Base-by-base conservation (phyloP, 2,329 filamentous ascomycete genomes). In the Colletotrichum australisinense region DNA sequence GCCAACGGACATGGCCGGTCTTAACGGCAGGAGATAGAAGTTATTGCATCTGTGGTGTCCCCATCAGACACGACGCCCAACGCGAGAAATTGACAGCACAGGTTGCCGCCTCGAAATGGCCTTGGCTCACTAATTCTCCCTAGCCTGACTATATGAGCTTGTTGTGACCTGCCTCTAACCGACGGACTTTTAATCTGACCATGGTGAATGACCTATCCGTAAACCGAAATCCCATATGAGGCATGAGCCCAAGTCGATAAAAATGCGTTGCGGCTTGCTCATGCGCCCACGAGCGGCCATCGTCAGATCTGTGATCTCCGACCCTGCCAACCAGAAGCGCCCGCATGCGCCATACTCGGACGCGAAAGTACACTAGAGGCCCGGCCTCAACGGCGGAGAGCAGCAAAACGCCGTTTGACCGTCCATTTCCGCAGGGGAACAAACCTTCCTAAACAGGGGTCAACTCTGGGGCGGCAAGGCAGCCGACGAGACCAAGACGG, bases 401-500 rank as follows among this genome's bases (percentile, higher is more conserved):
- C 66, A 55, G 24, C n/a, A 56, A 32, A 30, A 63, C 52, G 16
- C 66, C 65, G 24, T 30, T 63, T 72, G 65, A 53, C 69, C 53
- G 65, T 63, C 65, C 42, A 69, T 64, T 63, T 24, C 32, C 28
- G 57, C 69, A 67, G 57, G 46, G 49, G 49, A 56, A 30, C 30
- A 55, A 49, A 55, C 12, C 16, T 30, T 35, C 32, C 67, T 35
- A 26, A 14, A 32, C 35, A 49, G 42, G 42, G 52, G n/a, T 53
- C 46, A 63, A 53, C n/a, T 53, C 49, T 35, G 64, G 57, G 58
- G 59, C 66, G 59, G 38, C n/a, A 60, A 52, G 42, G 30, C 59
- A 62, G 60, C 60, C 53, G 66, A 70, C 56, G 67, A 67, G 55
- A 70, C 70, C 66, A 65, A 53, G 28, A 46, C 69, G 42, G 59